Base-by-base conservation (phyloP, 441 rosid species). In the Aquilaria agallochum region DNA sequence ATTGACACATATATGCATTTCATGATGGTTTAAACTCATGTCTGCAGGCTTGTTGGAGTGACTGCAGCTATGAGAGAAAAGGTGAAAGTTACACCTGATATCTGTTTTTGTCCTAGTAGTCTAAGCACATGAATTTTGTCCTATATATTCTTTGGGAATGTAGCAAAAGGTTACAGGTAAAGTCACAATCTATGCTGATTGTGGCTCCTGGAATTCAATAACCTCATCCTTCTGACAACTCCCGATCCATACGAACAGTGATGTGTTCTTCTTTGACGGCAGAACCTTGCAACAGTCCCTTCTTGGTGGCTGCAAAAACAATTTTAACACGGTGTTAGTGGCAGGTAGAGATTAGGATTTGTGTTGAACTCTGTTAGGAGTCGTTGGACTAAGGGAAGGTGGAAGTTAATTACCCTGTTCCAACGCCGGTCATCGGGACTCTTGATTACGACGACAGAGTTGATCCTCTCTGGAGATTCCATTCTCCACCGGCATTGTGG, bases 211-310 rank as follows among this genome's bases (percentile, higher is more conserved):
- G 14, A 81, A 70, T 62, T 79, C 92, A 63, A 78, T 82, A 52
- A 84, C 65, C 78, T 95, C 96, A 30, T 88, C 94, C 2, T 78
- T 73, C 53, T 71, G 75, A 61, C 95, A 89, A 62, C 74, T 79
- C 9, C 92, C 91, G 5, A 89, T 92, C 85, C 83, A 81, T 70
- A 87, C 52, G 70, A 82, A 78, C 91, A 95, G 66, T 4, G 74
- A 70, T 33, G 80, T 56, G 53, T 80, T 68, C 68, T 76, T 84
- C 11, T 76, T 71, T 34, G 86, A 67, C 9, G 92, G 91, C 62
- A 95, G 59, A 56, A 92, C 71, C 73, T 88, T 83, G 76, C 96
- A 92, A 50, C 95, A 92, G 59, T 95, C 92, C 70, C 95, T 86
- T 63, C 93, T 89, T 2, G 92, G 91, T 45, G 96, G 81, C 96